Evolutionary conservation across 169 alveolate species (phyloP), one percentile per base, ranked within the genome.

Genomic region (Eimeria maxima): DNA sequence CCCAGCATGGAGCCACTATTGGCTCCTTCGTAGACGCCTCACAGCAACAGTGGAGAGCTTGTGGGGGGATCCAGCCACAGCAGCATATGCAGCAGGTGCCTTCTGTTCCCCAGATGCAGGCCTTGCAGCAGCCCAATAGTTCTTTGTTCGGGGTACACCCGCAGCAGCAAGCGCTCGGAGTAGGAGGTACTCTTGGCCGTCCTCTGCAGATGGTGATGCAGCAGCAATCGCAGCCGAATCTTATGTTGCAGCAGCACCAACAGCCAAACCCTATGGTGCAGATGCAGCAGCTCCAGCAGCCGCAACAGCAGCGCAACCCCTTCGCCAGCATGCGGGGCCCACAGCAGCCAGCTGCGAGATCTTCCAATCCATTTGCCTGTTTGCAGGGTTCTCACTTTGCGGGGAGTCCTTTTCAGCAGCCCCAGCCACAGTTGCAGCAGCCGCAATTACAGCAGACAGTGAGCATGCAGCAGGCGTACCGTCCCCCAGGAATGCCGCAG

Each of bases 251-350:
- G 74, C 91, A 83, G 27, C 91, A 83, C 57, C 71, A 50, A 57
- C 91, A 53, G 91, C 76, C 91, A 55, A 83, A 27, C 16, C 74
- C 69, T 33, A 27, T 83, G 91, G n/a, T 78, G 53, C 88, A 78
- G 42, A n/a, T 78, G 65, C 88, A 78, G 88, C 88, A 78, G 44
- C 27, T 83, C 55, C 90, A 53, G 29, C 90, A 47, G 71, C 74
- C 90, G n/a, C 91, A 83, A 27, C 91, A 83, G 38, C 91, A 83
- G 74, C 38, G 73, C 18, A 83, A 83, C 91, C 91, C 91, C 76
- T 83, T 83, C 50, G 91, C 91, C 57, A 83, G 91, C 91, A 83
- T 83, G 91, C 20, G 91, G 55, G 91, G 91, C 55, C 91, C 91
- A 57, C 91, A 83, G 76, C 91, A 83, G 27, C 76, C 91, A 42